These are phyloP conservation scores for Begonia peltatifolia DNA, from an alignment of 306 rosid genomes.

Conservation along the genomic window DNA sequence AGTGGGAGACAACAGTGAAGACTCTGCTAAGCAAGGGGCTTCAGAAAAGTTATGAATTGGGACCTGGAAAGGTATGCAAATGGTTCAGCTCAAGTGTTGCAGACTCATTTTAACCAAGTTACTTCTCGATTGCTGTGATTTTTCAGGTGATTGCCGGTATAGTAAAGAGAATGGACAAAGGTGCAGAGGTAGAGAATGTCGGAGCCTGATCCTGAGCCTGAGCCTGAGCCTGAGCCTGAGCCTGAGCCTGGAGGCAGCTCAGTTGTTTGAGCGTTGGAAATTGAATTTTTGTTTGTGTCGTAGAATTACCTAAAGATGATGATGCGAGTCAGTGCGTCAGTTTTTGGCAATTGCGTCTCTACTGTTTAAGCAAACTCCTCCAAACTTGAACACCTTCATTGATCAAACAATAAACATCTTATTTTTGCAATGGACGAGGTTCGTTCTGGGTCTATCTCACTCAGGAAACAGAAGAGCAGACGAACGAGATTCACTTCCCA, in stretches of 20 bases:
- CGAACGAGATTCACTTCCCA: too few relatives aligned
- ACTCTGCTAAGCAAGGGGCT: conserved; percentile 67
- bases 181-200: conserved; percentile 63
- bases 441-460: background rate
- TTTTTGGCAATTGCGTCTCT: too few relatives aligned
- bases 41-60: conserved; percentile 81
- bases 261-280: too few relatives aligned
- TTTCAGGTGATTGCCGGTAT: conserved; percentile 89
- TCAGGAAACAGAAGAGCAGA: background rate
- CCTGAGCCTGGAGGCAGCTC: too few relatives aligned
- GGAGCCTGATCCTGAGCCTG: conserved; percentile 30
- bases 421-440: background rate
- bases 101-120: too few relatives aligned
- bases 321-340: too few relatives aligned
- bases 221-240: too few relatives aligned
- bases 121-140: background rate
- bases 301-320: too few relatives aligned
- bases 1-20: conserved; percentile 93
- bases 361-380: too few relatives aligned
- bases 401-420: background rate
- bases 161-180: conserved; percentile 70
- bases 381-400: too few relatives aligned
- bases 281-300: too few relatives aligned
- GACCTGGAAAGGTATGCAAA: conserved; percentile 81
- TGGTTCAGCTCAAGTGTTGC: too few relatives aligned